A percentile compares a stretch with the other conserved stretches of the same genome.
phyloP scores from a whole-genome alignment of 192 early-diverging fungal species.

The Backusella sp. region DNA sequence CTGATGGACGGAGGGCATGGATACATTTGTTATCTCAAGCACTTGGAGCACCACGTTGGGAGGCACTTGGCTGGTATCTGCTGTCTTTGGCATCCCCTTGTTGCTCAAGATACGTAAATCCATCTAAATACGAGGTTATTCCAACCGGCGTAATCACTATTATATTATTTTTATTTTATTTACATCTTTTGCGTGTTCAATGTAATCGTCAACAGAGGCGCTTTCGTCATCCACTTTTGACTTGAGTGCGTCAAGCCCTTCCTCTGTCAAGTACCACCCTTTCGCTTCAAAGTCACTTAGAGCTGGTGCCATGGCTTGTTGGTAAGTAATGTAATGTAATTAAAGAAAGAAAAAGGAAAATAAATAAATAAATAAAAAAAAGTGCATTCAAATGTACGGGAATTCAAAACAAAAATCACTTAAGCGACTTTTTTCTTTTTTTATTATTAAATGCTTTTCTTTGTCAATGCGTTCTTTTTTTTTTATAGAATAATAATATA shows the following conservation, averaged over 20 bases:
- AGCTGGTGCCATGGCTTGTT: background rate
- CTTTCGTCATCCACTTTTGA: slow-evolving; percentile 9
- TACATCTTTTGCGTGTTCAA: slow-evolving; percentile 24
- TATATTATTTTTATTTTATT: too few relatives aligned
- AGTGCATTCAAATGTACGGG: background rate
- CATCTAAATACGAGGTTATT: slow-evolving; percentile 6
- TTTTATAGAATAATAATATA: background rate
- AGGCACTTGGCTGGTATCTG: background rate
- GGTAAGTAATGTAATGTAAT: background rate
- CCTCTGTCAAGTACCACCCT: slow-evolving; percentile 25
- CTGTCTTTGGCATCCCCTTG: slow-evolving; percentile 17
- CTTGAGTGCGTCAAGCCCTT: slow-evolving; percentile 20
- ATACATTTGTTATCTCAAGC: slow-evolving; percentile 27
- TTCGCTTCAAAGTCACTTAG: slow-evolving; percentile 15
- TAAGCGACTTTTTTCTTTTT: background rate
- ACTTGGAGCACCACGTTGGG: slow-evolving; percentile 28
- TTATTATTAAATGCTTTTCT: background rate
- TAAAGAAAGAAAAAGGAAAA: background rate
- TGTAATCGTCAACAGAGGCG: slow-evolving; percentile 13
- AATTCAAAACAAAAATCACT: background rate
- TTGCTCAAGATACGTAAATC: slow-evolving; percentile 21
- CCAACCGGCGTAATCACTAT: too few relatives aligned
- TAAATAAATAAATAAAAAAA: background rate
- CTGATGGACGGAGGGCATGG: slow-evolving; percentile 29
- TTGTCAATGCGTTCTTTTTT: background rate